Evolutionary conservation across 768 basidiomycete genomes (phyloP).

Genomic region (Daedaleopsis sinensis): DNA sequence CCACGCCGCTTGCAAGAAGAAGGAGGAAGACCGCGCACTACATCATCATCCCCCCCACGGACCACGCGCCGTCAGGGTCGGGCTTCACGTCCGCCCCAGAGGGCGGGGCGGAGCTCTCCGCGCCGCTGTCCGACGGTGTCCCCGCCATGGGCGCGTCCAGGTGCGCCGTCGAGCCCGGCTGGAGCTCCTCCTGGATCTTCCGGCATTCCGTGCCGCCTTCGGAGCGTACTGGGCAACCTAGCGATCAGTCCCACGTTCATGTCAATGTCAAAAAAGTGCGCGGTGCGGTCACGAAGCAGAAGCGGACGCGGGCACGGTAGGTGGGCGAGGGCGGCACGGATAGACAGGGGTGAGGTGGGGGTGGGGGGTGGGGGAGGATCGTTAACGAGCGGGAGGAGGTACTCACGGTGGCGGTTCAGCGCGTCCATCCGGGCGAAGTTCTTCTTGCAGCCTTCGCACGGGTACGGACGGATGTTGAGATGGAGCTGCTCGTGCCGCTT

Average conservation of each 20-base stretch:
- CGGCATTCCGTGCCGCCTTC: slow-evolving; percentile 83
- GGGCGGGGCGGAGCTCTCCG: slow-evolving; percentile 19
- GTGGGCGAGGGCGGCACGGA: background rate
- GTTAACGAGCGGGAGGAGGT: slow-evolving; percentile 6
- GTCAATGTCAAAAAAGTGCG: background rate
- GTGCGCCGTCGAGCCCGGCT: slow-evolving; percentile 21
- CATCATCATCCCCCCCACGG: slow-evolving; percentile 24
- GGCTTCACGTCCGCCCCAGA: slow-evolving; percentile 24
- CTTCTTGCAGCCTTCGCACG: slow-evolving; percentile 90
- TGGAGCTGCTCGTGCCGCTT: slow-evolving; percentile 96
- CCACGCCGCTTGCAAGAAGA: background rate
- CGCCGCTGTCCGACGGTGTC: slow-evolving; percentile 15
- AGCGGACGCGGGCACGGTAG: background rate
- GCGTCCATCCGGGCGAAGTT: slow-evolving; percentile 96
- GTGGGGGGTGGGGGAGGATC: background rate
- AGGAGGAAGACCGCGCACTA: slow-evolving; percentile 3
- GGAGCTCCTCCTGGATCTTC: slow-evolving; percentile 39
- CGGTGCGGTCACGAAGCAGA: background rate
- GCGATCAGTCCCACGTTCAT: slow-evolving; percentile 1
- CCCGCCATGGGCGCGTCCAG: slow-evolving; percentile 13
- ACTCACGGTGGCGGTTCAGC: slow-evolving; percentile 88
- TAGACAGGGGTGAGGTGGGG: too few relatives aligned
- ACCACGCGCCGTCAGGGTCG: slow-evolving; percentile 30
- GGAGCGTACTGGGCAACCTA: slow-evolving; percentile 58
- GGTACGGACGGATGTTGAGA: slow-evolving; percentile 89